A percentile compares a stretch with the other conserved stretches of the same genome.
These are phyloP conservation scores for Coemansia nantahalensis DNA, from an alignment of 192 early-diverging fungal species.

Conservation along the genomic window DNA sequence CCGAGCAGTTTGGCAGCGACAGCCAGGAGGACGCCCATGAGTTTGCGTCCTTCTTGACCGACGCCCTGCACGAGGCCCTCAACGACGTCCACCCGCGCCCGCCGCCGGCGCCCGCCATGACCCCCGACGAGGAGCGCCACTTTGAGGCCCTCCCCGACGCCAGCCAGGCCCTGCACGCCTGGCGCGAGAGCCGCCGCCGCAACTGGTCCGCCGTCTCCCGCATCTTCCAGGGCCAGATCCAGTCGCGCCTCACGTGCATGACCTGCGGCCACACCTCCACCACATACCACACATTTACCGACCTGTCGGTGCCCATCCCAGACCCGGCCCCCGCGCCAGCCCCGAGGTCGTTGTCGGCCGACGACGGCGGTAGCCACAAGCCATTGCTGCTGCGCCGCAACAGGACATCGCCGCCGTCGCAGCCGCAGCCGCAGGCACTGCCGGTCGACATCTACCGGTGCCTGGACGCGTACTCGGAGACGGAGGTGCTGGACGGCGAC, in stretches of 20 bases:
- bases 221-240: slow-evolving; percentile 77
- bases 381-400: too few relatives aligned
- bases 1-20: slow-evolving; percentile 78
- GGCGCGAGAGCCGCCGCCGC: slow-evolving; percentile 67
- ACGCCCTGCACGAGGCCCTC: slow-evolving; percentile 89
- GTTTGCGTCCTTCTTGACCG: slow-evolving; percentile 87
- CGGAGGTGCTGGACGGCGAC: slow-evolving; percentile 85
- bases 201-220: slow-evolving; percentile 86
- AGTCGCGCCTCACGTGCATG: slow-evolving; percentile 45
- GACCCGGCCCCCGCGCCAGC: too few relatives aligned
- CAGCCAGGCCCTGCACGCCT: slow-evolving; percentile 61
- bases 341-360: too few relatives aligned
- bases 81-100: slow-evolving; percentile 62
- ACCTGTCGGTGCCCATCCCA: slow-evolving; percentile 88
- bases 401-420: too few relatives aligned
- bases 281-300: slow-evolving; percentile 91
- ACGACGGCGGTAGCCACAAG: too few relatives aligned
- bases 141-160: slow-evolving; percentile 70
- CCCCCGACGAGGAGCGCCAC: slow-evolving; percentile 52
- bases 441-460: slow-evolving; percentile 70
- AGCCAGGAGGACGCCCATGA: slow-evolving; percentile 98
- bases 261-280: slow-evolving; percentile 43
- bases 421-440: background rate
- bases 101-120: slow-evolving; percentile 43
- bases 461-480: slow-evolving; percentile 78